Conservation (phyloP, 2,329 filamentous ascomycete species). For the Neobulgaria alba region DNA sequence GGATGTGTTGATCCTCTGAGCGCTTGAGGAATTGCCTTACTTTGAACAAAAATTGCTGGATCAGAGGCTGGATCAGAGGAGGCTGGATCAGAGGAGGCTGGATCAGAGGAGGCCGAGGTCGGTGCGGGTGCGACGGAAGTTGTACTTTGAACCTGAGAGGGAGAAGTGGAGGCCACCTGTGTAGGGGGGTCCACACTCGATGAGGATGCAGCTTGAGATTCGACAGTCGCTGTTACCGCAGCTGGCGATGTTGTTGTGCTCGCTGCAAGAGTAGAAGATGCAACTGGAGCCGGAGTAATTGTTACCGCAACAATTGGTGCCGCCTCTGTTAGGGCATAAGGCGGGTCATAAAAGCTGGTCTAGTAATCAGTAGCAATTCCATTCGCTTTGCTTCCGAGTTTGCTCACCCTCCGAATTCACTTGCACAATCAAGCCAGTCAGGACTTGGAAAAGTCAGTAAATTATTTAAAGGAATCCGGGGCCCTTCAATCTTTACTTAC, state of each 20-base stretch:
- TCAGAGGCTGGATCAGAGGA: too few relatives aligned
- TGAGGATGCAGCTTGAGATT: not conserved
- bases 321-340: not conserved
- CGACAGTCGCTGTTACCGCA: not conserved
- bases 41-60: not conserved
- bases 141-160: not conserved
- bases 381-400: too few relatives aligned
- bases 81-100: not conserved
- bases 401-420: not conserved
- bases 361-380: too few relatives aligned
- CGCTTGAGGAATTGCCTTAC: not conserved
- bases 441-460: too few relatives aligned
- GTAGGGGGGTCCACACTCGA: not conserved
- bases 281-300: not conserved
- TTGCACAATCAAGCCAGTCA: too few relatives aligned
- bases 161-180: not conserved
- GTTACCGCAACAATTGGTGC: not conserved
- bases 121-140: not conserved
- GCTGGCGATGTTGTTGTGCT: not conserved
- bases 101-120: too few relatives aligned
- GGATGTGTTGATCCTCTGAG: not conserved
- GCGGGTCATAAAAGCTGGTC: slow-evolving; percentile 3
- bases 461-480: too few relatives aligned
- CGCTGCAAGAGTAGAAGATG: not conserved
- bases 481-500: too few relatives aligned